These are phyloP conservation scores for Dovyalis caffra DNA, from an alignment of 345 rosid genomes.

Conservation along the genomic window DNA sequence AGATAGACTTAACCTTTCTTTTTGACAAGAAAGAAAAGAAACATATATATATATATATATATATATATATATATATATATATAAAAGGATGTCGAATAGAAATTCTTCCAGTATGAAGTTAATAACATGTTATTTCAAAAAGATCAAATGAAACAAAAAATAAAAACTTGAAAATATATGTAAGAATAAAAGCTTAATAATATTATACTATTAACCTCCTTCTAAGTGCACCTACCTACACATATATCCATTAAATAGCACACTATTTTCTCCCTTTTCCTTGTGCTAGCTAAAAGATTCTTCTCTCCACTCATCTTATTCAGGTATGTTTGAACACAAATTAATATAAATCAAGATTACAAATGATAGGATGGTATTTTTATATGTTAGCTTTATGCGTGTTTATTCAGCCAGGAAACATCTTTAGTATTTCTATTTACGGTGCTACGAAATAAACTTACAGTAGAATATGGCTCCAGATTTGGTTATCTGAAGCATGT, in stretches of 20 bases:
- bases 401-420: neutral
- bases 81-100: neutral
- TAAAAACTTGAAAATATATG: neutral
- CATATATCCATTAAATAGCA: neutral
- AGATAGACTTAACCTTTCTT: neutral
- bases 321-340: neutral
- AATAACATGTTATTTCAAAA: neutral
- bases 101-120: neutral
- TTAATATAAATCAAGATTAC: neutral
- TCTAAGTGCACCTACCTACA: constrained; percentile 4
- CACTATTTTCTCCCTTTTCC: neutral
- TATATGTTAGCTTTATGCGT: neutral
- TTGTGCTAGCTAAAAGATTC: constrained; percentile 16
- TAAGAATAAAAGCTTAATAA: neutral
- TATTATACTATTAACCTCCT: neutral
- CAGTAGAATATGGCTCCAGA: constrained; percentile 66
- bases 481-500: constrained; percentile 53
- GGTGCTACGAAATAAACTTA: constrained; percentile 37
- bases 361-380: neutral
- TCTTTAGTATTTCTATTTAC: neutral
- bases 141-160: neutral
- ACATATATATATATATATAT: neutral
- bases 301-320: constrained; percentile 14
- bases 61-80: too few species aligned
- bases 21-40: neutral